Percentiles rank a stretch among this genome's conserved stretches.
Conservation (phyloP, 2,329 filamentous ascomycete species). For the Talaromyces sp. region DNA sequence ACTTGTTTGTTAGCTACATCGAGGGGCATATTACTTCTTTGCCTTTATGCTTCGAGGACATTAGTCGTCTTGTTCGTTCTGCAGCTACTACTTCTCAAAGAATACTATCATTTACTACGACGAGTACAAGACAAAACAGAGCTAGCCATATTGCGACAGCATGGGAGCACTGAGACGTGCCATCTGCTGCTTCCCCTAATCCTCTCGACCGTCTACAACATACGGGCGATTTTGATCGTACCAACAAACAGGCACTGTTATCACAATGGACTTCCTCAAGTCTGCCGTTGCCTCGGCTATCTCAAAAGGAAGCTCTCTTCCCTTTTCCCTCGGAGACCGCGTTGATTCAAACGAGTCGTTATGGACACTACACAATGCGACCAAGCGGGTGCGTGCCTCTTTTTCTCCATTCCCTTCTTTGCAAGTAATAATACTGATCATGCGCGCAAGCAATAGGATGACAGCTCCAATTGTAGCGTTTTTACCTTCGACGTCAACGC, state of each 20-base stretch:
- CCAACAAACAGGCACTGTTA: not conserved
- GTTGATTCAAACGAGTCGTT: slow-evolving; percentile 91
- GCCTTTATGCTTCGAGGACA: not conserved
- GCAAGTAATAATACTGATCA: not conserved
- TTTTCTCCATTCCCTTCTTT: not conserved
- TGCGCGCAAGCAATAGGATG: slow-evolving; percentile 61
- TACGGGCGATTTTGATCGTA: not conserved
- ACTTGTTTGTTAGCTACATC: slow-evolving; percentile 1
- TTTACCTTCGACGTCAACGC: slow-evolving; percentile 88
- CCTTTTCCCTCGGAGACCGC: slow-evolving; percentile 87
- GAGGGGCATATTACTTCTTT: not conserved
- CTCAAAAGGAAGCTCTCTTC: slow-evolving; percentile 87
- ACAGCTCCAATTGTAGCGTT: slow-evolving; percentile 90
- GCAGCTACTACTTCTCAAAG: not conserved
- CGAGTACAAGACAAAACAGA: not conserved
- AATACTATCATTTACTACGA: not conserved
- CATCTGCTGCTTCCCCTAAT: slow-evolving; percentile 7
- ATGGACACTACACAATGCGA: slow-evolving; percentile 95
- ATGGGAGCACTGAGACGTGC: slow-evolving; percentile 7
- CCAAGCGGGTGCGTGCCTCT: slow-evolving; percentile 65
- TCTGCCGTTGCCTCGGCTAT: slow-evolving; percentile 96
- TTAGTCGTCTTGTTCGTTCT: not conserved
- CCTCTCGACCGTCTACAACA: not conserved
- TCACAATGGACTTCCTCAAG: slow-evolving; percentile 90
- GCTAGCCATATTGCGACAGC: not conserved